Evolutionary conservation across 75 land plant species (phyloP).

Genomic region (Picea glauca): DNA sequence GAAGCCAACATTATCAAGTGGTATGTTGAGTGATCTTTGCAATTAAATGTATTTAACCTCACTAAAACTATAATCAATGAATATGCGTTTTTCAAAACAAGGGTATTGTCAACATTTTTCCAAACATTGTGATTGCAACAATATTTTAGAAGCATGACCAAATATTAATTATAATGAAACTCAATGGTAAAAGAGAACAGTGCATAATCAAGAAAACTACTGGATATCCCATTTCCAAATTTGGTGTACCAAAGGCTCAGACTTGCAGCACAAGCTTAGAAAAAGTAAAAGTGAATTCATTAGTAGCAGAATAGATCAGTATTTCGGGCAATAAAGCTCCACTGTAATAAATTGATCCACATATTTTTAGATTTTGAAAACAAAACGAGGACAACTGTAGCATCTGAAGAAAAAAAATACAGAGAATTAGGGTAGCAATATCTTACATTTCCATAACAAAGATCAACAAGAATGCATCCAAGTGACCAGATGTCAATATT

Average conservation of each 20-base stretch:
- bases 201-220: not conserved
- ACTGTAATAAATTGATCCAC: not conserved
- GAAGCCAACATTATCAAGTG: no score
- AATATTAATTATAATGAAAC: not conserved
- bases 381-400: no score
- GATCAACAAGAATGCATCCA: slow-evolving; percentile 98
- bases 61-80: no score
- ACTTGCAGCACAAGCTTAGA: not conserved
- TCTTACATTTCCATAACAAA: slow-evolving; percentile 99
- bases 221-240: not conserved
- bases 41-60: no score
- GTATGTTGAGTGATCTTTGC: no score
- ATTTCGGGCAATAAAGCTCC: not conserved
- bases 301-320: not conserved
- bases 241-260: not conserved
- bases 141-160: no score
- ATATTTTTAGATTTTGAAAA: not conserved
- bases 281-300: not conserved
- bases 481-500: slow-evolving; percentile 99
- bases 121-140: no score
- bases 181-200: not conserved
- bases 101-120: no score
- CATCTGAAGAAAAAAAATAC: not conserved
- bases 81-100: no score
- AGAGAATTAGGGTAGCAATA: not conserved